Evolutionary conservation across 2,329 filamentous ascomycete genomes (phyloP).

Genomic region (Clarireedia paspali): DNA sequence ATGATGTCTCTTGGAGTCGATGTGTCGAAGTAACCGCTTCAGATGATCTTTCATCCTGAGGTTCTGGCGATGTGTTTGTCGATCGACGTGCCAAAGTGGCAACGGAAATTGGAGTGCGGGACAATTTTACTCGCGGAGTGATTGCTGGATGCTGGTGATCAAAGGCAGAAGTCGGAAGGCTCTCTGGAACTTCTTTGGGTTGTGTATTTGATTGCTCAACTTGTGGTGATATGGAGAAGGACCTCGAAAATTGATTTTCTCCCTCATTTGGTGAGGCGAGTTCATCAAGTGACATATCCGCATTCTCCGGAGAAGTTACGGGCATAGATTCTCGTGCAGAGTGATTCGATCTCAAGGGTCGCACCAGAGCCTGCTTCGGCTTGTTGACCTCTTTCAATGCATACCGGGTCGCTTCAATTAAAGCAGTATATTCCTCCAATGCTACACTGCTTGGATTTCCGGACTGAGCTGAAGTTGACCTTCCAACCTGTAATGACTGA

Average conservation of each 20-base stretch:
- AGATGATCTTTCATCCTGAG: too few species aligned
- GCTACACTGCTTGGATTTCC: conserved; percentile 4
- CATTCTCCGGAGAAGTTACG: conserved; percentile 8
- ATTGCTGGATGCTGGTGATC: neutral
- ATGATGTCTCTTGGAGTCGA: neutral
- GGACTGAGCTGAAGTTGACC: conserved; percentile 25
- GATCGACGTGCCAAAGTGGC: neutral
- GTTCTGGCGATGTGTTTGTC: too few species aligned
- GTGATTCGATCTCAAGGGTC: too few species aligned
- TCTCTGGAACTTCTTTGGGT: neutral
- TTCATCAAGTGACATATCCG: conserved; percentile 6
- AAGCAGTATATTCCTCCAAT: conserved; percentile 24
- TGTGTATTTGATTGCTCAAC: too few species aligned
- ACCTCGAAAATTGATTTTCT: too few species aligned
- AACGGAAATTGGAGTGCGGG: neutral
- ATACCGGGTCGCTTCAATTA: conserved; percentile 25
- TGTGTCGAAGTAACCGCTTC: neutral
- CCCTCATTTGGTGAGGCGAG: too few species aligned
- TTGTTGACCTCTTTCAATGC: conserved; percentile 27
- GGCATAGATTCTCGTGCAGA: too few species aligned
- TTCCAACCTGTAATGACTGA: conserved; percentile 38
- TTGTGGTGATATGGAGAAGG: too few species aligned
- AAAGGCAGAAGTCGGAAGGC: neutral
- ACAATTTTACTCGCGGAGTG: neutral
- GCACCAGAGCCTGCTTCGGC: conserved; percentile 1